These are phyloP conservation scores for Nitzschia sp. DNA, from an alignment of 108 stramenopile species.

Conservation along the genomic window DNA sequence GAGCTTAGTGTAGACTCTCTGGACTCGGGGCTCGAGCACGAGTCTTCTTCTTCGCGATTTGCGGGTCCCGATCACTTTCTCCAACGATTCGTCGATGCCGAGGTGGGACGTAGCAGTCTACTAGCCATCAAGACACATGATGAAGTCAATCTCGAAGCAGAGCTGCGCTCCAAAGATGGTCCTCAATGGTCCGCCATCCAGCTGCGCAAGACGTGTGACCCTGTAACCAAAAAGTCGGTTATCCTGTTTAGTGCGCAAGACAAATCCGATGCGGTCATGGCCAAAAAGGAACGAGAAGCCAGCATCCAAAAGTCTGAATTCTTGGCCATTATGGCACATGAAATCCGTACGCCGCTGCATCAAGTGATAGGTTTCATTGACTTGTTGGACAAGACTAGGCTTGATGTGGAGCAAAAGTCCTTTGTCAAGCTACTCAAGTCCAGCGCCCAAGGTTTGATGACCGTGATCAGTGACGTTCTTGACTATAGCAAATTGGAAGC, in stretches of 20 bases:
- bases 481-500: constrained; percentile 56
- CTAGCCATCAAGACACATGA: constrained; percentile 13
- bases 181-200: constrained; percentile 38
- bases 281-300: constrained; percentile 31
- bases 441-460: constrained; percentile 38
- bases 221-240: constrained; percentile 32
- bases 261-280: constrained; percentile 32
- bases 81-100: constrained; percentile 32
- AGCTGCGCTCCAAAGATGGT: constrained; percentile 24
- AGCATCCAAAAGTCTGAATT: constrained; percentile 31
- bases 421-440: constrained; percentile 35
- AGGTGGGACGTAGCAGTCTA: constrained; percentile 27
- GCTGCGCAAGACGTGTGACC: constrained; percentile 37
- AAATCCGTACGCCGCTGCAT: constrained; percentile 64
- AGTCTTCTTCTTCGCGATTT: not conserved
- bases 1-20: not conserved
- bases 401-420: constrained; percentile 39
- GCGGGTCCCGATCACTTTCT: constrained; percentile 9
- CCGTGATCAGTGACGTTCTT: constrained; percentile 50
- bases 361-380: constrained; percentile 66
- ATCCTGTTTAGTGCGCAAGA: constrained; percentile 38
- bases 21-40: not conserved
- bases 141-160: constrained; percentile 29
- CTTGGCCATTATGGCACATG: constrained; percentile 55
- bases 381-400: constrained; percentile 40